These are phyloP conservation scores for Thermochaetoides thermophila DNA, from an alignment of 495 filamentous ascomycete genomes.

Conservation along the genomic window DNA sequence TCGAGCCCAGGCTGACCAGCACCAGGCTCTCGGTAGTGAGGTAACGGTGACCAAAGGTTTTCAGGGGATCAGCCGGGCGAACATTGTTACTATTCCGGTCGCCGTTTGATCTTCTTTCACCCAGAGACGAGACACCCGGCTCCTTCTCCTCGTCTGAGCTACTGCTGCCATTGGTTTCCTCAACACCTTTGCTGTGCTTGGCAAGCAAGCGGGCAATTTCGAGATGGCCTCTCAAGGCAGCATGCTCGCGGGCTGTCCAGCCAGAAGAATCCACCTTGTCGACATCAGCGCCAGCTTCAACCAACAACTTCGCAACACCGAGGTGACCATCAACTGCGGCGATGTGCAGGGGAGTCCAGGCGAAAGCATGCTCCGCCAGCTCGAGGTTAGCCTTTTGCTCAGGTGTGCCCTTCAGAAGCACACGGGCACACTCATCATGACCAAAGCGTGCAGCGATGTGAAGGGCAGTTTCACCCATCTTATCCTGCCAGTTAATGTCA, in stretches of 20 bases:
- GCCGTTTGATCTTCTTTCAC: slow-evolving; percentile 31
- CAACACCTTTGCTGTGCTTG: slow-evolving; percentile 10
- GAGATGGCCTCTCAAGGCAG: slow-evolving; percentile 74
- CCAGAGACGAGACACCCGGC: slow-evolving; percentile 37
- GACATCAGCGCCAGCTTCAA: slow-evolving; percentile 61
- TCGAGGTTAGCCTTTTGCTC: slow-evolving; percentile 63
- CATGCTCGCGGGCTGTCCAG: slow-evolving; percentile 92
- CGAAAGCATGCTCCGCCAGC: slow-evolving; percentile 67
- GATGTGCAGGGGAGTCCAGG: slow-evolving; percentile 87
- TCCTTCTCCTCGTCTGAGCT: slow-evolving; percentile 22
- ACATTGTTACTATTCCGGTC: too few relatives aligned
- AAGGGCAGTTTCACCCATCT: slow-evolving; percentile 81
- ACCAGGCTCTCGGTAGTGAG: slow-evolving; percentile 79
- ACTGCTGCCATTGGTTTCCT: slow-evolving; percentile 10
- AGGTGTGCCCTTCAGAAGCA: slow-evolving; percentile 52
- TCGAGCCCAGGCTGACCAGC: slow-evolving; percentile 80
- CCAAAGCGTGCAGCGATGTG: slow-evolving; percentile 87
- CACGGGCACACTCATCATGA: slow-evolving; percentile 61
- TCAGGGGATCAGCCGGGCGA: slow-evolving; percentile 58
- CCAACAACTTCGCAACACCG: slow-evolving; percentile 50
- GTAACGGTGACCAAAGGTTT: slow-evolving; percentile 92
- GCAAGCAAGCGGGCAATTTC: slow-evolving; percentile 56
- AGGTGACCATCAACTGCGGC: slow-evolving; percentile 78
- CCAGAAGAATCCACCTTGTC: slow-evolving; percentile 68
- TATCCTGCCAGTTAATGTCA: slow-evolving; percentile 87